These are phyloP conservation scores for Fraxinus cuspidata DNA, from an alignment of 257 asterid species.

Conservation along the genomic window DNA sequence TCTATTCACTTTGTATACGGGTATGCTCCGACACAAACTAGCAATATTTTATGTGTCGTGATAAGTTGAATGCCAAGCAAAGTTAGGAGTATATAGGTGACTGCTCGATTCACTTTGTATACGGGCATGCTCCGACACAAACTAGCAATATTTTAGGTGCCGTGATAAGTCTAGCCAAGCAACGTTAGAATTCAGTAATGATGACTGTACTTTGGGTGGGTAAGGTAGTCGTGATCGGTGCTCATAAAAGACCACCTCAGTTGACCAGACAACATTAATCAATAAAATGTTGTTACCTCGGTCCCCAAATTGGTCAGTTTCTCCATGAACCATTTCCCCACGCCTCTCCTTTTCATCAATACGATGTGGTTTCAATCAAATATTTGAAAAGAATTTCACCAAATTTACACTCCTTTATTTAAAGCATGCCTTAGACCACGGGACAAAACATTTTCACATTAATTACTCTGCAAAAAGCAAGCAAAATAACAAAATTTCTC, in stretches of 20 bases:
- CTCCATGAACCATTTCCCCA: not conserved
- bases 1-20: too few species aligned
- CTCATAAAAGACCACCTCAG: not conserved
- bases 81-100: too few species aligned
- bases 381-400: not conserved
- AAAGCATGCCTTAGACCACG: conserved; percentile 62
- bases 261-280: conserved; percentile 4
- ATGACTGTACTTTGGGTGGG: not conserved
- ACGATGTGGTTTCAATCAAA: not conserved
- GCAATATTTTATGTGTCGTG: too few species aligned
- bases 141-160: too few species aligned
- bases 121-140: too few species aligned
- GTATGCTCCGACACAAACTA: too few species aligned
- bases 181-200: not conserved
- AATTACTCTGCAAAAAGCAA: too few species aligned
- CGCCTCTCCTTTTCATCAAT: conserved; percentile 2
- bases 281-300: not conserved
- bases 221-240: not conserved
- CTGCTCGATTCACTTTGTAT: too few species aligned
- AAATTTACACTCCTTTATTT: conserved; percentile 25
- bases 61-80: too few species aligned
- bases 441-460: conserved; percentile 44
- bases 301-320: not conserved
- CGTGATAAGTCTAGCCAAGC: not conserved
- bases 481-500: too few species aligned